Conservation (phyloP, 257 asterid species). For the Lantana camara region DNA sequence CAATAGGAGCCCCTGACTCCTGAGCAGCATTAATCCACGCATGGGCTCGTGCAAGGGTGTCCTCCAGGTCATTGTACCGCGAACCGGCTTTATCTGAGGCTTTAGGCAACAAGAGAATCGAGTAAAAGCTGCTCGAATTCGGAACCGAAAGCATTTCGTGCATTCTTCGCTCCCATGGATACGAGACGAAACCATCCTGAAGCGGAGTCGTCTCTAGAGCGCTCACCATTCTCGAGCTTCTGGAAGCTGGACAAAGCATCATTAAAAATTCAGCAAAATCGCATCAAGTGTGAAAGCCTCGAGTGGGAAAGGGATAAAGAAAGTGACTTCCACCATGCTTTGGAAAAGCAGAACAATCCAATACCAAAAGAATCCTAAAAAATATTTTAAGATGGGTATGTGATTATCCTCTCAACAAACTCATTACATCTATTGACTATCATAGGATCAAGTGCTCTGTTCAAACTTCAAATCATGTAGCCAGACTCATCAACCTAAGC, state of each 20-base stretch:
- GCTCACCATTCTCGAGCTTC: conserved; percentile 68
- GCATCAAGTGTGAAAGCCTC: background rate
- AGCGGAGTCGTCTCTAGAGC: conserved; percentile 62
- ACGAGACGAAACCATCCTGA: conserved; percentile 82
- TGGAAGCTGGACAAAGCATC: conserved; percentile 56
- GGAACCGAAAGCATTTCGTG: conserved; percentile 72
- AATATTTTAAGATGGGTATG: too few relatives aligned
- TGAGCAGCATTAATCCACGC: conserved; percentile 93
- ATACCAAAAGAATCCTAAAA: too few relatives aligned
- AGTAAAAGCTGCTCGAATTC: conserved; percentile 76
- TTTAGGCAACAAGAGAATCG: conserved; percentile 84
- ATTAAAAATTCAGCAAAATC: background rate
- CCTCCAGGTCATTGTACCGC: conserved; percentile 77
- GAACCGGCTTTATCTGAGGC: conserved; percentile 56
- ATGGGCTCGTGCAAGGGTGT: conserved; percentile 91
- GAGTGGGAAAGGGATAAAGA: conserved; percentile 13
- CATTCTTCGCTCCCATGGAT: conserved; percentile 82
- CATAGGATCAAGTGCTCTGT: too few relatives aligned
- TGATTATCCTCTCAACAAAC: too few relatives aligned
- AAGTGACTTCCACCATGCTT: conserved; percentile 25
- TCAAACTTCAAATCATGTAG: too few relatives aligned
- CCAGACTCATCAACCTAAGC: too few relatives aligned
- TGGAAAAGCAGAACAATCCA: background rate
- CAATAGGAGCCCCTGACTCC: conserved; percentile 71
- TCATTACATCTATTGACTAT: too few relatives aligned